phyloP scores from a whole-genome alignment of 441 rosid genomes.

The Populus trichocarpa region DNA sequence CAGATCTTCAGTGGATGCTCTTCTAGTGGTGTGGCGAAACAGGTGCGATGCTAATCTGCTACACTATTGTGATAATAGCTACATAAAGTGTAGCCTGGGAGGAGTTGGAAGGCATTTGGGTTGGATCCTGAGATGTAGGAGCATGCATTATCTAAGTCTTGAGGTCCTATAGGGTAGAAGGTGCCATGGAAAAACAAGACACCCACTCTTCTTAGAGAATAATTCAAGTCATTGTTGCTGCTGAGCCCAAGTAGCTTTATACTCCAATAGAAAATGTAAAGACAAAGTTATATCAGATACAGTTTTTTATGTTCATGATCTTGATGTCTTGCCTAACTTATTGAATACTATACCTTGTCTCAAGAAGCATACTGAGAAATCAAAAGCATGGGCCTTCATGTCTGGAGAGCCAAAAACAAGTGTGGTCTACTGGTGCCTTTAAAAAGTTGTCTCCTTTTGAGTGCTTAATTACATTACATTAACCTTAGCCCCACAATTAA shows the following conservation, averaged over 20 bases:
- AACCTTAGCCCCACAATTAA: conserved; percentile 4
- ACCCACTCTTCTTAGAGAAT: conserved; percentile 36
- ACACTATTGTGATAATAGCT: too few relatives aligned
- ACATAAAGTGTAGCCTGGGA: not conserved
- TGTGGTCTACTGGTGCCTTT: conserved; percentile 28
- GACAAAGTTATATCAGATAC: conserved; percentile 43
- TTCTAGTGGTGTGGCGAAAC: too few relatives aligned
- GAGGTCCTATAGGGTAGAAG: conserved; percentile 25
- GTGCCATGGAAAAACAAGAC: conserved; percentile 45
- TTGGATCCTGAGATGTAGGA: conserved; percentile 35
- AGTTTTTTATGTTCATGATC: conserved; percentile 32
- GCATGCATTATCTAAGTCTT: conserved; percentile 23
- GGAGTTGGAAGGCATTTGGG: conserved; percentile 21
- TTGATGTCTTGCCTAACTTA: conserved; percentile 52
- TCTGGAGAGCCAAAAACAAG: conserved; percentile 33
- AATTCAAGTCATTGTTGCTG: conserved; percentile 22
- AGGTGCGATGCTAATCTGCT: too few relatives aligned
- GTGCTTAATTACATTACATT: conserved; percentile 12
- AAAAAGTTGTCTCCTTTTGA: conserved; percentile 25
- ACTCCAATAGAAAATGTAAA: conserved; percentile 45
- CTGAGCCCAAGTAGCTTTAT: conserved; percentile 23
- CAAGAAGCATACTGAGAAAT: conserved; percentile 39
- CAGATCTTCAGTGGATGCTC: too few relatives aligned
- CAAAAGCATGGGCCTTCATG: conserved; percentile 47
- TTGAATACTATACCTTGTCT: conserved; percentile 59